Base-by-base conservation (phyloP, 768 basidiomycete genomes). In the Leucosporidium scottii region DNA sequence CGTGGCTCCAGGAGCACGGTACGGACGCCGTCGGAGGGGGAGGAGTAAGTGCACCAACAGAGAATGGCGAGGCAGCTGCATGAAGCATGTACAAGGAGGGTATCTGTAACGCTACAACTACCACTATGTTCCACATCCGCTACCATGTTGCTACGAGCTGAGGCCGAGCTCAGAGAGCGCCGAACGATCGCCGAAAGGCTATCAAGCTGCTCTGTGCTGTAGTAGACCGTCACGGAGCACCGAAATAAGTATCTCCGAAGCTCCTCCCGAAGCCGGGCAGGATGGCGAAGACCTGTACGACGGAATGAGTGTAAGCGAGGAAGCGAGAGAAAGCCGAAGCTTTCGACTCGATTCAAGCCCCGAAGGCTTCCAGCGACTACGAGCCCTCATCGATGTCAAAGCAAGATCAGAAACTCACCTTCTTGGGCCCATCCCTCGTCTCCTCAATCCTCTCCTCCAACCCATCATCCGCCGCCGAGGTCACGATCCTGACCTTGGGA, bases 1-100 rank as follows among this genome's bases (percentile, higher is more conserved):
- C 96, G 69, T 97, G 93, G 93, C 80, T 94, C 36, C 81, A 85
- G 77, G 82, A 87, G 74, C 82, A 93, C 77, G 86, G 88, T 4
- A 90, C 91, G 75, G 88, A 90, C n/a, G 57, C 57, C 17, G 79
- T 36, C 49, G 9, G 48, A 50, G 13, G 62, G 39, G 15, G 39
- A 61, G 20, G 65, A 31, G 34, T 3, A n/a, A n/a, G n/a, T 21
- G 27, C 9, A 34, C 28, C 34, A 17, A 36, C 36, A 25, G 36
- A 36, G 23, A 39, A 25, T 8, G n/a, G 36, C 8, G 39, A 17
- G 39, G 39, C 7, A 8, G 39, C 39, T 44, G 39, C 15, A n/a
- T 44, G 39, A 44, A 8, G 7, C 39, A 44, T 44, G 39, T 44
- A 44, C 15, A 44, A 17, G 39, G 39, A 44, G 39, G 39, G 39